Percentiles rank a stretch among this genome's conserved stretches.
phyloP scores from a whole-genome alignment of 2,329 filamentous ascomycete genomes.

The Myriosclerotinia scirpicola region DNA sequence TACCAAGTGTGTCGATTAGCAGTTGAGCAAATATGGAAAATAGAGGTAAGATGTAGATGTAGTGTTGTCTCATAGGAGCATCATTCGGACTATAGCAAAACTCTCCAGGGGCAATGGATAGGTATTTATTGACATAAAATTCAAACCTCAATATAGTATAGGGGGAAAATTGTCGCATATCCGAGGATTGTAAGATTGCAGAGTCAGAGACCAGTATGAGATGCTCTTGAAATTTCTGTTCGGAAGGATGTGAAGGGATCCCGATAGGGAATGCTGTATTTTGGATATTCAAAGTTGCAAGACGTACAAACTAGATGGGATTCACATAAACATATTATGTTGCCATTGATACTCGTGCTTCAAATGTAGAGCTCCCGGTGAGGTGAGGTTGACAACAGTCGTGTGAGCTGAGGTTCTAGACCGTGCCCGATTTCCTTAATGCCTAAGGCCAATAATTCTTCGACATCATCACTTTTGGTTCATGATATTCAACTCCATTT shows the following conservation, averaged over 20 bases:
- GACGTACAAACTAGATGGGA: no score
- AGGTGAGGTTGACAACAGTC: neutral
- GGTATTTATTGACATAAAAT: neutral
- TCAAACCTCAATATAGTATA: neutral
- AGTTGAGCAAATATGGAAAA: neutral
- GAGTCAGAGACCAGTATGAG: neutral
- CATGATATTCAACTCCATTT: constrained; percentile 9
- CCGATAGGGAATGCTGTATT: neutral
- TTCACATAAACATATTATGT: neutral
- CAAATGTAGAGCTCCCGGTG: neutral
- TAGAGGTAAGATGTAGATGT: neutral
- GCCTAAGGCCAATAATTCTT: neutral
- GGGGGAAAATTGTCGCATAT: neutral
- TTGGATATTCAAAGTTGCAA: no score
- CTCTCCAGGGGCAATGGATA: neutral
- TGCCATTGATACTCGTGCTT: neutral
- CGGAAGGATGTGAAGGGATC: neutral
- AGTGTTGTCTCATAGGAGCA: neutral
- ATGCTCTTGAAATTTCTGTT: neutral
- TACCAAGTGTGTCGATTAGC: neutral
- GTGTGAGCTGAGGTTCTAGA: neutral
- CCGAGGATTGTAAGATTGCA: neutral
- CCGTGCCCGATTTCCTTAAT: neutral
- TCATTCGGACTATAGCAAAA: neutral
- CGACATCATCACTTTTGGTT: constrained; percentile 17